Base-by-base conservation (phyloP, 495 filamentous ascomycete genomes). In the Penicillium herquei region DNA sequence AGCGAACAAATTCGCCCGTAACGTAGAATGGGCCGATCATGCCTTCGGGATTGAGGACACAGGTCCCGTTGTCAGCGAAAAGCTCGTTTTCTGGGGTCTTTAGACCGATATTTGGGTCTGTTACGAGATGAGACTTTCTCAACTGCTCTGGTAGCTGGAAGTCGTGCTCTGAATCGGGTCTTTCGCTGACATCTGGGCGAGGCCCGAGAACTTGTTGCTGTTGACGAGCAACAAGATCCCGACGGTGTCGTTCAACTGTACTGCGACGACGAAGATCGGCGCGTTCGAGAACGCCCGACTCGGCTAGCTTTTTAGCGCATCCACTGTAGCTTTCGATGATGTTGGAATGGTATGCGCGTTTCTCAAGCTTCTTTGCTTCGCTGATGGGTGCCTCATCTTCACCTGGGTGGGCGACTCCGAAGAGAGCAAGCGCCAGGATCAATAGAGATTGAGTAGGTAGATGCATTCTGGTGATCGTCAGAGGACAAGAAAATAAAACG, bases 1-100 rank as follows among this genome's bases (percentile, higher is more conserved):
- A 67, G 42, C 84, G 81, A 63, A 86, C 77, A 4, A 75, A 66
- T 61, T 85, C 76, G 21, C 68, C 67, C n/a, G 57, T 66, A 5
- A 72, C 59, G 55, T 59, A 72, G 59, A 62, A 72, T 8, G 70
- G 70, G 1, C 70, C 67, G 13, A 58, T 59, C 10, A 66, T 61
- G 9, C 65, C 64, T 37, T 72, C 64, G 0, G 70, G 67, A 11
- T 54, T 49, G 0, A 71, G 56, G 14, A 69, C 56, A 39, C 63
- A 67, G 21, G 54, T 44, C 1, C 56, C 54, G 55, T 58, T 63
- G 11, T 61, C 56, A 40, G 35, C 14, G 47, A 69, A 71, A 3
- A 71, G 46, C 32, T 59, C 61, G 0, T 51, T 30, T 39, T 57
- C 62, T 10, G 59, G 34, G 11, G 68, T 64, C 18, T 55, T 48